Conservation (phyloP, 768 basidiomycete genomes). For the Sporobolomyces phaffii region DNA sequence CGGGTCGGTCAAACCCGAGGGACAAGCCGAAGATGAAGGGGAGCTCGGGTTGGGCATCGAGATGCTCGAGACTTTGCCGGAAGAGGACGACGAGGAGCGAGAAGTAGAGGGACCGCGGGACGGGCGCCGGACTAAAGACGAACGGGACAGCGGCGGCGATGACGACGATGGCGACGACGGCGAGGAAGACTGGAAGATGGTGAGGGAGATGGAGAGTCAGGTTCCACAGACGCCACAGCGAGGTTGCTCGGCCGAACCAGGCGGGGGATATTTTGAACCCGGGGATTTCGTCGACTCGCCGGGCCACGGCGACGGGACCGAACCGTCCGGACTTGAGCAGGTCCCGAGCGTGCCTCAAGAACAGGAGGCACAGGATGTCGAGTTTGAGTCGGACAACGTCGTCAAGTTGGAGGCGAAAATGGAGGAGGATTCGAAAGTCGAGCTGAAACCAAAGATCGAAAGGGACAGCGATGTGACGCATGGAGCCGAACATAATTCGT, state of each 20-base stretch:
- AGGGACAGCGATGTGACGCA: neutral
- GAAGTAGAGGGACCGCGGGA: neutral
- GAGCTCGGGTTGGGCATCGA: neutral
- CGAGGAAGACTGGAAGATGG: slow-evolving; percentile 8
- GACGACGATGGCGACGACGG: neutral
- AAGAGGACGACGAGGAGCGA: neutral
- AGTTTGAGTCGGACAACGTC: neutral
- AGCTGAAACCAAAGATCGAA: neutral
- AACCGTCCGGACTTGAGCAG: neutral
- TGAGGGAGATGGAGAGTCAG: slow-evolving; percentile 1
- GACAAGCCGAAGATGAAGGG: slow-evolving; percentile 11
- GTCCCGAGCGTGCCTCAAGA: neutral
- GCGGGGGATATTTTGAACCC: neutral
- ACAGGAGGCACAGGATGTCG: neutral
- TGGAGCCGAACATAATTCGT: too few relatives aligned
- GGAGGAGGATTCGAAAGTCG: slow-evolving; percentile 3
- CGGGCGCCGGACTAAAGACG: neutral
- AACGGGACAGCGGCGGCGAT: neutral
- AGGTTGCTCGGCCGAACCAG: neutral
- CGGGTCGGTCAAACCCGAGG: slow-evolving; percentile 19
- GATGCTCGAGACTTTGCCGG: slow-evolving; percentile 1
- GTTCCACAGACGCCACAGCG: neutral
- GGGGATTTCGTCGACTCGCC: neutral
- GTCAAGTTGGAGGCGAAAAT: neutral
- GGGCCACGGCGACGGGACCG: neutral